Evolutionary conservation across 345 rosid genomes (phyloP).

Genomic region (Eucalyptus marginata): DNA sequence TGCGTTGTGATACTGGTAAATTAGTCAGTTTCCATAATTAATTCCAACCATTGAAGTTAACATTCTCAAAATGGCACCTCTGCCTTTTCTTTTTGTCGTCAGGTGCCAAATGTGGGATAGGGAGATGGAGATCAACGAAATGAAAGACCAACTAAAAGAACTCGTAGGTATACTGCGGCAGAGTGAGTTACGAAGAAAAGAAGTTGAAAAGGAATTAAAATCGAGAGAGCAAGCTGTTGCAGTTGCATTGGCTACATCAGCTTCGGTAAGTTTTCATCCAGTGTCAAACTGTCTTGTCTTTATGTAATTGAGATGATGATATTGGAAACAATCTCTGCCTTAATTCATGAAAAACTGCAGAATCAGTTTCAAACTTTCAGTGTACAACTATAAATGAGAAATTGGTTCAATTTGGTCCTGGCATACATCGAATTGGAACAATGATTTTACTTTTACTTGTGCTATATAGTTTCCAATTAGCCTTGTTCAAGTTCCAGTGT

Average conservation of each 20-base stretch:
- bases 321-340: not conserved
- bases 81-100: not conserved
- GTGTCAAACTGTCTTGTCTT: not conserved
- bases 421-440: not conserved
- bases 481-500: not conserved
- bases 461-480: not conserved
- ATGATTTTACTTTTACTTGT: not conserved
- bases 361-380: not conserved
- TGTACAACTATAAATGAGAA: not conserved
- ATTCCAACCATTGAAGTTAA: not conserved
- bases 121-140: slow-evolving; percentile 80
- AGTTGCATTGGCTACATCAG: slow-evolving; percentile 47
- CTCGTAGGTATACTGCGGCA: slow-evolving; percentile 61
- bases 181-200: slow-evolving; percentile 72
- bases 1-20: not conserved
- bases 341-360: not conserved
- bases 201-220: slow-evolving; percentile 76
- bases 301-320: not conserved
- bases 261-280: slow-evolving; percentile 28
- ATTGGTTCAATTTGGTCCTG: not conserved
- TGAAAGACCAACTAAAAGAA: slow-evolving; percentile 91
- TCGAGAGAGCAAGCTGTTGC: slow-evolving; percentile 67
- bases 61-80: not conserved
- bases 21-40: not conserved
- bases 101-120: slow-evolving; percentile 96